These are phyloP conservation scores for Fusarium sp. DNA, from an alignment of 2,329 filamentous ascomycete species.

Conservation along the genomic window DNA sequence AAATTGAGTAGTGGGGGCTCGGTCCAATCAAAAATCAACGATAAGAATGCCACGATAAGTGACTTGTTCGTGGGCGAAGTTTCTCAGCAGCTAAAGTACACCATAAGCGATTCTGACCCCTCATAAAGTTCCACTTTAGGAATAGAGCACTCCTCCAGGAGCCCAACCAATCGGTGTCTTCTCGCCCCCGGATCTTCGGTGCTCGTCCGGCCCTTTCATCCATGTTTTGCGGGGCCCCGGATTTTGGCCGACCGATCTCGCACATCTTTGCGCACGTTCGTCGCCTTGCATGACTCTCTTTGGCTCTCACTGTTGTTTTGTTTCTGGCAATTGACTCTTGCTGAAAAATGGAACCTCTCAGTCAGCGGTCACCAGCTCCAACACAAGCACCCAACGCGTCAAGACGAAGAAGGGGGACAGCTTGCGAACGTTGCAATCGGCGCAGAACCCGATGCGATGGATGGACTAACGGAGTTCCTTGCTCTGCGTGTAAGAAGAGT, in stretches of 20 bases:
- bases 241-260: background rate
- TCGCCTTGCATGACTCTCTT: background rate
- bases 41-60: background rate
- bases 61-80: background rate
- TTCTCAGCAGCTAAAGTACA: background rate
- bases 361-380: background rate
- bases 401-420: background rate
- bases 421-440: background rate
- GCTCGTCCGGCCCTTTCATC: background rate
- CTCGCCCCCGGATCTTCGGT: background rate
- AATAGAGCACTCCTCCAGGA: background rate
- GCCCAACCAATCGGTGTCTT: background rate
- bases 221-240: background rate
- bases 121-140: background rate
- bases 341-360: background rate
- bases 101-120: background rate
- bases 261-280: background rate
- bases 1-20: background rate
- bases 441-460: background rate
- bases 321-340: background rate
- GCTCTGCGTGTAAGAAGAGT: background rate
- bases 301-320: background rate
- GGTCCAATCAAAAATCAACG: accelerated
- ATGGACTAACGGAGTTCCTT: background rate
- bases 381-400: background rate